Evolutionary conservation across 257 asterid species (phyloP), one percentile per base, ranked within the genome.

Genomic region (Eustoma russellianum): DNA sequence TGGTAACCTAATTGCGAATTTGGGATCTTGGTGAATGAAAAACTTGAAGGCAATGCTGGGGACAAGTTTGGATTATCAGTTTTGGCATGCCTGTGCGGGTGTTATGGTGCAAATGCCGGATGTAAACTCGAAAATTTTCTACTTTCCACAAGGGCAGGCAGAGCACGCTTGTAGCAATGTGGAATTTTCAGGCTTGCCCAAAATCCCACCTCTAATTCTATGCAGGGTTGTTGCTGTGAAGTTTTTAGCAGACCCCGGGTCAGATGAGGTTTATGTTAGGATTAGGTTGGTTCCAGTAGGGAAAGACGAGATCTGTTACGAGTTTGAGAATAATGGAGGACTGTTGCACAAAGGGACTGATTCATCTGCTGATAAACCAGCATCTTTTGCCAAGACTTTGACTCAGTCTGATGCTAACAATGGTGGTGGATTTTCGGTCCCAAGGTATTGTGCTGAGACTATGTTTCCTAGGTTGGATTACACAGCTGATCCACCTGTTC

Each of bases 11-110:
- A 38, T 4, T 38, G 9, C 6, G 1, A 7, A 38, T 6, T 38
- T 38, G 43, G 43, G 11, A 38, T 24, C 38, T 55, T 5, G 45
- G 15, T n/a, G 5, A n/a, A n/a, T n/a, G n/a, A 55, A 41, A 57
- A 38, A 38, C 43, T 38, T 61, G 78, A 53, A 55, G 74, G 83
- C 69, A 54, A 59, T 56, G 59, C 50, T 53, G 50, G 85, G 70
- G 40, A 79, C 57, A 33, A 51, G 59, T 59, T 67, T 79, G 64
- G 88, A 83, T 46, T 64, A 85, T 16, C 83, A 83, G 78, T 66
- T 83, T 38, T 83, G 93, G 93, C 88, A 83, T 40, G 93, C 88
- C 9, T 83, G 88, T 54, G 93, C 93, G 0, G 93, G 93, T 16
- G 77, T 76, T 8, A 83, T 77, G 87, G 88, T 82, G 17, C 81